A percentile compares a stretch with the other conserved stretches of the same genome.
Evolutionary conservation across 371 early-diverging fungal species (phyloP).

Genomic region (Mortierella sp.): DNA sequence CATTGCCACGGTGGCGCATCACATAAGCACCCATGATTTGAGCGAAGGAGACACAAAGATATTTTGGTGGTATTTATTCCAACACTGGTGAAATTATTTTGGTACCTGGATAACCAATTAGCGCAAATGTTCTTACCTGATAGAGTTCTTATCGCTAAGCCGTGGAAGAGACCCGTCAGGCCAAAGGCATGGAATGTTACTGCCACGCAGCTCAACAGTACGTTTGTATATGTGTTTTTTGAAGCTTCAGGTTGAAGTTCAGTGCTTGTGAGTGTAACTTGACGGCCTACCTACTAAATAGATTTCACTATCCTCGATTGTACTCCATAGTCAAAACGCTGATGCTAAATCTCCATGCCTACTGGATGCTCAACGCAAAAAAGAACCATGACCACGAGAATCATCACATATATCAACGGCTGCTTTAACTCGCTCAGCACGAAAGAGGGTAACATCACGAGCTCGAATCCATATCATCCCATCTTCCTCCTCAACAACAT

Average conservation of each 20-base stretch:
- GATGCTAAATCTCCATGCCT: not conserved
- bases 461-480: not conserved
- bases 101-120: not conserved
- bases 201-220: not conserved
- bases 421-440: not conserved
- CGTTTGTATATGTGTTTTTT: not conserved
- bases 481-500: not conserved
- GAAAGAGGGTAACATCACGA: not conserved
- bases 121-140: not conserved
- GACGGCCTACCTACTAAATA: not conserved
- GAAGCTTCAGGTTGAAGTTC: too few species aligned
- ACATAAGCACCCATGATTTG: conserved; percentile 32
- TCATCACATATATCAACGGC: not conserved
- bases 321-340: not conserved
- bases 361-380: conserved; percentile 9
- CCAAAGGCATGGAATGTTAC: not conserved
- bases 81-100: not conserved
- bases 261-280: not conserved
- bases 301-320: not conserved
- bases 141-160: not conserved
- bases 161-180: not conserved
- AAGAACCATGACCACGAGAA: not conserved
- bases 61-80: not conserved
- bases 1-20: conserved; percentile 14
- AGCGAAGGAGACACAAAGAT: not conserved